Percentiles rank a stretch among this genome's conserved stretches.
Conservation (phyloP, 805 yeast species). For the Zygotorulaspora danielsina region DNA sequence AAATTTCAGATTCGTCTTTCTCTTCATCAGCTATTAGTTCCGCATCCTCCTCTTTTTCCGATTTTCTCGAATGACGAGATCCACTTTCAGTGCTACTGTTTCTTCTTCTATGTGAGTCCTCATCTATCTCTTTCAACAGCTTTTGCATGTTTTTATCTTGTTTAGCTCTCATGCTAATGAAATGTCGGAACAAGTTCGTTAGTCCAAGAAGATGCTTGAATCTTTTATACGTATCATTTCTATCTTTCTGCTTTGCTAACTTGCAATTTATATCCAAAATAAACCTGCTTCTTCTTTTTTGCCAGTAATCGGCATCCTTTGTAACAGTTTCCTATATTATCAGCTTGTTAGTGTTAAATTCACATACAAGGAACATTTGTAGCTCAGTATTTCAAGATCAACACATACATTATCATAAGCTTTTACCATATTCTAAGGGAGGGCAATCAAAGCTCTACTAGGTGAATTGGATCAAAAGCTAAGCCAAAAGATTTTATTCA, state of each 20-base stretch:
- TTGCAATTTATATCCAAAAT: constrained; percentile 53
- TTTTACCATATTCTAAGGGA: no score
- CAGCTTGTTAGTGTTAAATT: no score
- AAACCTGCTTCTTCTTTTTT: constrained; percentile 45
- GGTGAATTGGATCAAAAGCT: no score
- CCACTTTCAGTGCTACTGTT: constrained; percentile 24
- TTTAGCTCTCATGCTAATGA: constrained; percentile 75
- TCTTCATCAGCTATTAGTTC: constrained; percentile 83
- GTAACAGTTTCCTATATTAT: constrained; percentile 6
- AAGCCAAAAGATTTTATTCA: no score
- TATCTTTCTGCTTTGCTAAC: constrained; percentile 49
- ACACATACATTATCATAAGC: no score
- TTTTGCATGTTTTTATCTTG: constrained; percentile 70
- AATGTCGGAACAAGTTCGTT: constrained; percentile 83
- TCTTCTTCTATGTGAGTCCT: constrained; percentile 41
- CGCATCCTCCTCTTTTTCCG: constrained; percentile 94
- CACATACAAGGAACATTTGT: no score
- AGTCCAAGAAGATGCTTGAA: constrained; percentile 76
- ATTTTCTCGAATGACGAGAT: constrained; percentile 63
- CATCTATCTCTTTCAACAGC: constrained; percentile 53
- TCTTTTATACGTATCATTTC: constrained; percentile 69
- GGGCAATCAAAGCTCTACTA: no score
- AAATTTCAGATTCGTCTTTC: constrained; percentile 42
- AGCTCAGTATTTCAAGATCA: no score
- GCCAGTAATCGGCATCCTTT: constrained; percentile 29